Evolutionary conservation across 2,329 filamentous ascomycete genomes (phyloP), one percentile per base, ranked within the genome.

Genomic region (Ophiostoma ips): DNA sequence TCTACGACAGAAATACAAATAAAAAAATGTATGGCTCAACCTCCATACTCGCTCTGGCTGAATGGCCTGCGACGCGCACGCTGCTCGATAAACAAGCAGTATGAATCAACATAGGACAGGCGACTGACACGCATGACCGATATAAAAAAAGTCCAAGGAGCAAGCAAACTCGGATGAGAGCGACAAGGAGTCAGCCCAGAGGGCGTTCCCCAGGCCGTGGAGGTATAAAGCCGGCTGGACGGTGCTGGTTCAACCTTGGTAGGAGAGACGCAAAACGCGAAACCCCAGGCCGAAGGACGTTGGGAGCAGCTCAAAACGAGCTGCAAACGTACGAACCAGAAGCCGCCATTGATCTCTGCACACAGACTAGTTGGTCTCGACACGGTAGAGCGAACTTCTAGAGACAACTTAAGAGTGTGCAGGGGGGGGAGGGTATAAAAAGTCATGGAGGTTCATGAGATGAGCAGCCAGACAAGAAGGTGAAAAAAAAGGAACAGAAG

Each of bases 341-440:
- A 34, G 30, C 43, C 30, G 43, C 21, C 28, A 16, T 77, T 68
- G 52, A 76, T 95, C 74, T 95, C 73, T 86, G 88, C 88, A 94
- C 84, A 81, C 79, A 85, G 88, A 95, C 88, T 92, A 81, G 89
- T 92, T 81, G 83, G 81, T 45, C 86, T 88, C 79, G 78, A 80
- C 81, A 90, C 77, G 77, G 84, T 75, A 70, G 70, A 77, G 73
- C 72, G 47, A 48, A 72, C 65, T 68, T 79, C 76, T 77, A 87
- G 87, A 88, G 87, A 77, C 86, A 94, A 92, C 88, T 95, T 84
- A 95, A 94, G 83, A 84, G 85, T 83, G 84, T 90, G 87, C 87
- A 84, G 64, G 28, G 43, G 43, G 28, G 18, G 37, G n/a, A 36
- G 13, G 12, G 21, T 15, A 21, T 24, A 8, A 15, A 12, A 15